phyloP scores from a whole-genome alignment of 2,329 filamentous ascomycete species.

The Talaromyces pinophilus region DNA sequence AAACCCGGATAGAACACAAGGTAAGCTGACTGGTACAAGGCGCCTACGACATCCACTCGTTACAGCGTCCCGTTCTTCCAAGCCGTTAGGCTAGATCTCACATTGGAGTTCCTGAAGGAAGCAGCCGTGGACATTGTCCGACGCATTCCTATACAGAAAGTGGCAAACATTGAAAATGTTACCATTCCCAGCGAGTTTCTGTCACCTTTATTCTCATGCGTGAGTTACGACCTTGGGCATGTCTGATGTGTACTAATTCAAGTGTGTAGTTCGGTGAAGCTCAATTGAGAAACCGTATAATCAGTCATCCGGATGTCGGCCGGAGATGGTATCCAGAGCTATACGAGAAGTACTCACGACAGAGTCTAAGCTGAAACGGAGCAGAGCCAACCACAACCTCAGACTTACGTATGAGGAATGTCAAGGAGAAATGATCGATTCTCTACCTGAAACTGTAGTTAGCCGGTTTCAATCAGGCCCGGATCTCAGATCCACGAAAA shows the following conservation, averaged over 20 bases:
- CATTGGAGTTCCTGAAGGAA: constrained; percentile 45
- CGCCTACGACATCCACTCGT: constrained; percentile 36
- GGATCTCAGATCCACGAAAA: background rate
- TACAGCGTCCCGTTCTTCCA: constrained; percentile 60
- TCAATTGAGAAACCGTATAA: constrained; percentile 39
- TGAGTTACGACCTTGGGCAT: constrained; percentile 26
- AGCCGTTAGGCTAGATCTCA: constrained; percentile 53
- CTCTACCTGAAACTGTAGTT: background rate
- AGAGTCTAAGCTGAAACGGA: constrained; percentile 24
- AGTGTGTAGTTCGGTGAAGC: constrained; percentile 38
- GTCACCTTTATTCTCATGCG: constrained; percentile 39
- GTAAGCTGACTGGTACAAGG: constrained; percentile 34
- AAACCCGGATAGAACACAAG: background rate
- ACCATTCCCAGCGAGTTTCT: constrained; percentile 42
- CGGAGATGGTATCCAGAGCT: constrained; percentile 40
- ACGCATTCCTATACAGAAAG: constrained; percentile 34
- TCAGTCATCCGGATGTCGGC: constrained; percentile 42
- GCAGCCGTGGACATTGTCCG: constrained; percentile 37
- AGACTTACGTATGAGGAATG: background rate
- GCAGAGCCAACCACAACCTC: background rate
- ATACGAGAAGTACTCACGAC: constrained; percentile 33
- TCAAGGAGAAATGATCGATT: background rate
- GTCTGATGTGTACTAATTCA: background rate
- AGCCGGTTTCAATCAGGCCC: background rate
- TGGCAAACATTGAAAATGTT: constrained; percentile 35